phyloP scores from a whole-genome alignment of 2,329 filamentous ascomycete genomes.

The Elsinoe necatrix region DNA sequence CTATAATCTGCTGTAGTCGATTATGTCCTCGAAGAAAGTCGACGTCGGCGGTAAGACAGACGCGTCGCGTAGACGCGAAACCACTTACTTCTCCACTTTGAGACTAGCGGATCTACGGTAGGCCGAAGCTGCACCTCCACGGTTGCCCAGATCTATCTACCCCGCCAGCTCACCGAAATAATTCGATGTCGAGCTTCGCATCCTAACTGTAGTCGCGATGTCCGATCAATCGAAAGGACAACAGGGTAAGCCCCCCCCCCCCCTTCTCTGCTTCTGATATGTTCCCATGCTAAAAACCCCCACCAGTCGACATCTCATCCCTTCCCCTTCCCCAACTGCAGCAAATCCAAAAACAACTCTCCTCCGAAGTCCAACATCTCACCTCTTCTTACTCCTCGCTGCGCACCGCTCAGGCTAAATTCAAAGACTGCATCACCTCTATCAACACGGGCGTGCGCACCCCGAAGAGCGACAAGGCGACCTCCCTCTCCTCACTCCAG shows the following conservation, averaged over 20 bases:
- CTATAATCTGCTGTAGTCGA: background rate
- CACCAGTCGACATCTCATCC: constrained; percentile 58
- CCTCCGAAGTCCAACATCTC: constrained; percentile 91
- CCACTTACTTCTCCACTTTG: background rate
- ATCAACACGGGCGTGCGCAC: constrained; percentile 44
- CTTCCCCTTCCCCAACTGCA: constrained; percentile 79
- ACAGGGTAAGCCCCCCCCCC: constrained; percentile 6
- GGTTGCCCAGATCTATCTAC: background rate
- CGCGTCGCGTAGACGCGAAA: constrained; percentile 11
- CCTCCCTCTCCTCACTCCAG: constrained; percentile 30
- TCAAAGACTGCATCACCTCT: constrained; percentile 77
- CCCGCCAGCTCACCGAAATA: background rate
- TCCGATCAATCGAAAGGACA: constrained; percentile 14
- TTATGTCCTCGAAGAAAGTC: background rate
- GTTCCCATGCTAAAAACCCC: constrained; percentile 7
- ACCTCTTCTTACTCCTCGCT: constrained; percentile 84
- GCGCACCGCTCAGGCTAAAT: constrained; percentile 81
- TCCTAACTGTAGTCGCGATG: background rate
- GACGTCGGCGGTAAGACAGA: background rate
- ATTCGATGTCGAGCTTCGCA: background rate
- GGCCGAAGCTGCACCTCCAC: background rate
- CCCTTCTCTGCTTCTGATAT: background rate
- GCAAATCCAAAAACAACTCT: constrained; percentile 90
- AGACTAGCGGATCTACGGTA: background rate
- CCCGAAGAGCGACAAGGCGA: constrained; percentile 21